These are phyloP conservation scores for Trichoderma sp. DNA, from an alignment of 2,329 filamentous ascomycete genomes.

Conservation along the genomic window DNA sequence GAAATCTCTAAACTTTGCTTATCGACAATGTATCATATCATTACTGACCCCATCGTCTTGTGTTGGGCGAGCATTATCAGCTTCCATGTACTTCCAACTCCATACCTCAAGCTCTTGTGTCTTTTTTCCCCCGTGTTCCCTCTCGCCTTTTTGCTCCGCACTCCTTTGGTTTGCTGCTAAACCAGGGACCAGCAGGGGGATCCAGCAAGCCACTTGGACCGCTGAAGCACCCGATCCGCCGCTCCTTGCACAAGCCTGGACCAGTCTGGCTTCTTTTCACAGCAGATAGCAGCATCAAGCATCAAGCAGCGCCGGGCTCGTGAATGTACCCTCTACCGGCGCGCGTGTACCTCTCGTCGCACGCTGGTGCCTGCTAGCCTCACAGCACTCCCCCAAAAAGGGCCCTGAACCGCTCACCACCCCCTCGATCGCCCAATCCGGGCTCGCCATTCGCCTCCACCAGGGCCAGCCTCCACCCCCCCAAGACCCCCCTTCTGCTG, in stretches of 20 bases:
- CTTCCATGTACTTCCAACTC: background rate
- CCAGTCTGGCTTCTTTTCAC: background rate
- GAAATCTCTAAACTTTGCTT: background rate
- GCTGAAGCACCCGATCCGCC: conserved; percentile 12
- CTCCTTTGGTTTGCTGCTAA: background rate
- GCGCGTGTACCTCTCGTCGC: background rate
- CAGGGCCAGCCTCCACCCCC: conserved; percentile 16
- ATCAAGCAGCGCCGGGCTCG: background rate
- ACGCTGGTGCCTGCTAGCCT: background rate
- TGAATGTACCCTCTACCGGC: background rate
- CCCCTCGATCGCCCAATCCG: conserved; percentile 21
- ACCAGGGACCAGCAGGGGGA: conserved; percentile 12
- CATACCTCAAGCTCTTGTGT: background rate
- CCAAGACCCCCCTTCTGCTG: background rate
- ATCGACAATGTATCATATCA: background rate
- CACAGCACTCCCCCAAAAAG: background rate
- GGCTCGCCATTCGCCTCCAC: conserved; percentile 1
- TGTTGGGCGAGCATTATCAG: background rate
- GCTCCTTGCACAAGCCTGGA: background rate
- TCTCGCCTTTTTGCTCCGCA: background rate
- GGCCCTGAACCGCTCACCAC: conserved; percentile 7
- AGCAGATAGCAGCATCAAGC: background rate
- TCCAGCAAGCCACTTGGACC: conserved; percentile 1
- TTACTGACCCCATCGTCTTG: background rate
- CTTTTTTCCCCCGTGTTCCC: background rate